Evolutionary conservation across 352 stramenopile species (phyloP), one percentile per base, ranked within the genome.

Genomic region (Globisporangium iwayamae): DNA sequence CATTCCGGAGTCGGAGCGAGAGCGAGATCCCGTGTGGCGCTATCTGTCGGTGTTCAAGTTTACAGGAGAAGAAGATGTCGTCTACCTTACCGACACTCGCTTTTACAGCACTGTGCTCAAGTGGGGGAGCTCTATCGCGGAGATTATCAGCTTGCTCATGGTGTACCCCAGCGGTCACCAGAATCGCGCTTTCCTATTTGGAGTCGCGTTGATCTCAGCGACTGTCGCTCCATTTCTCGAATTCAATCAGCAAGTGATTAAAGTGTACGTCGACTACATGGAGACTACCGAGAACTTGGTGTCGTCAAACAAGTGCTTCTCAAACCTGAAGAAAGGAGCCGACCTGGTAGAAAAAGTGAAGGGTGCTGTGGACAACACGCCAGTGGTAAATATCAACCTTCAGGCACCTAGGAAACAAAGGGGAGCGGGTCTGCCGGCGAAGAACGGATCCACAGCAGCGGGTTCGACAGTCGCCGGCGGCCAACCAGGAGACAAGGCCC

Each of bases 241-340:
- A 62, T 75, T 86, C 18, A 85, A 86, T 41, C 71, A 86, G 48
- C 76, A 86, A 16, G 43, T 73, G 16, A 77, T 88, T 53, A 78
- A 83, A 53, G 66, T 68, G 10, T 88, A 88, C 39, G 69, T 86
- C 8, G 73, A 83, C 10, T 86, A 83, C 51, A 66, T 72, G 8
- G 77, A 86, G 48, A 66, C 66, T 0, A 65, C 67, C 0, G 73
- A 83, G 47, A 67, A 71, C 25, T 53, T 82, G 0, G 63, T 34
- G 0, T 67, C 64, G 22, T 76, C 72, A 0, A 75, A 59, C 4
- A 63, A 69, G 2, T 18, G 71, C 11, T 54, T 69, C 10, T 59
- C 72, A 6, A 77, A 71, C 45, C 36, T 67, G 6, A 56, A 66
- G n/a, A 67, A 65, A n/a, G 56, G 52, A 0, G 68, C 60, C 32